Evolutionary conservation across 805 yeast genomes (phyloP), one percentile per base, ranked within the genome.

Genomic region (Barnettozyma salicaria): DNA sequence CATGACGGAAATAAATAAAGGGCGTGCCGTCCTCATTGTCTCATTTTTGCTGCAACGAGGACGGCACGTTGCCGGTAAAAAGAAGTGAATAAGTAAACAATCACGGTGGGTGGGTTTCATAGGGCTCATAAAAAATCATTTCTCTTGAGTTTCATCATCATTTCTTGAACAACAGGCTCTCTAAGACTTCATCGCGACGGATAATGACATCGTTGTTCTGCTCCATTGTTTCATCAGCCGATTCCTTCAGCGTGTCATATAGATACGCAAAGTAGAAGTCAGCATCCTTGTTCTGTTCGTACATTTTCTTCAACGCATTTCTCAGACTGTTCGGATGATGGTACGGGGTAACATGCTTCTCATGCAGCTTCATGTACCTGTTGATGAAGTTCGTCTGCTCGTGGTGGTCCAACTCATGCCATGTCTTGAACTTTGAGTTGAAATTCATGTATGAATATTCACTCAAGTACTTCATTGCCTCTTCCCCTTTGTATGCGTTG

Each of bases 221-320:
- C 7, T 17, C 12, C 5, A 23, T 9, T 8, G 19, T 21, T 12
- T 32, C 36, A 26, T 43, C 47, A 18, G 44, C 47, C 5, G 34
- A 27, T 13, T 37, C 38, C 19, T 41, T 43, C 17, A 43, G 17
- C 3, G 30, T 30, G 19, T 32, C 31, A 27, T 43, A 43, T 11
- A 43, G 26, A 16, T 32, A 33, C 11, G 36, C 37, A 28, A 43
- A 43, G 35, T 40, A 35, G 25, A 37, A 41, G 16, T 33, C 28
- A 11, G 38, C 42, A 17, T 43, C 47, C 20, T 40, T 41, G 35
- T 43, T 43, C 22, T 43, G 34, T n/a, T 32, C 30, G 22, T 41
- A 34, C 45, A 39, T 39, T 16, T 27, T 10, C 22, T 32, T 26
- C 18, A 41, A 18, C 21, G 24, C 36, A 27, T 41, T 35, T 19